Base-by-base conservation (phyloP, 1,284 basidiomycete genomes). In the Ustilago xerochloae region DNA sequence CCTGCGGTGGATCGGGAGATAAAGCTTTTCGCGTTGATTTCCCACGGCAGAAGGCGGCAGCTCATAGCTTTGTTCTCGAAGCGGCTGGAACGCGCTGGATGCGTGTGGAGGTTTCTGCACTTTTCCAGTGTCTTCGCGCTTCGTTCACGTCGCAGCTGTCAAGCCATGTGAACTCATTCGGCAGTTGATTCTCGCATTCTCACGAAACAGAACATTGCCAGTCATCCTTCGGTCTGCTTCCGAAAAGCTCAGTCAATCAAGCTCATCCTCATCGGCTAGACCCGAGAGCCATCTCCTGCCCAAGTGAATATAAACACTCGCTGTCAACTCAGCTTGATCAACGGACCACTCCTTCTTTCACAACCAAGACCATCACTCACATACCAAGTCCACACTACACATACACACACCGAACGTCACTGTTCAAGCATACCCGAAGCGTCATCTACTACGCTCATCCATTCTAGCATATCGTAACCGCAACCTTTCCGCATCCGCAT, bases 1-100 rank as follows among this genome's bases (percentile, higher is more conserved):
- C 9, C 1, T 0, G 0, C 1, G 16, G 15, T 6, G 12, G 29
- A 29, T 29, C 8, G 24, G 26, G 24, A 48, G 32, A 36, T 43
- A 24, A 29, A 20, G 32, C 41, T 24, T 39, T 20, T 4, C 12
- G n/a, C 16, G 20, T 43, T 24, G n/a, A n/a, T n/a, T n/a, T n/a
- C n/a, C n/a, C n/a, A n/a, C 41, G 15, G 41, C 39, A 16, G 35
- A 41, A 22, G 38, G 47, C 10, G 8, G 29, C n/a, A 12, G 26
- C 7, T 30, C 29, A 22, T 4, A 8, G 16, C 18, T 51, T 57
- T n/a, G 26, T 64, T 72, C 55, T 49, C 54, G 69, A 72, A 72
- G 56, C 48, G 36, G 56, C 63, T 72, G 59, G 63, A 72, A 72
- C 8, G 60, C 50, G 29, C 69, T 36, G 15, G 69, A 59, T 36